Percentiles rank a stretch among this genome's conserved stretches.
phyloP scores from a whole-genome alignment of 2,329 filamentous ascomycete species.

The Trichoderma harzianum region DNA sequence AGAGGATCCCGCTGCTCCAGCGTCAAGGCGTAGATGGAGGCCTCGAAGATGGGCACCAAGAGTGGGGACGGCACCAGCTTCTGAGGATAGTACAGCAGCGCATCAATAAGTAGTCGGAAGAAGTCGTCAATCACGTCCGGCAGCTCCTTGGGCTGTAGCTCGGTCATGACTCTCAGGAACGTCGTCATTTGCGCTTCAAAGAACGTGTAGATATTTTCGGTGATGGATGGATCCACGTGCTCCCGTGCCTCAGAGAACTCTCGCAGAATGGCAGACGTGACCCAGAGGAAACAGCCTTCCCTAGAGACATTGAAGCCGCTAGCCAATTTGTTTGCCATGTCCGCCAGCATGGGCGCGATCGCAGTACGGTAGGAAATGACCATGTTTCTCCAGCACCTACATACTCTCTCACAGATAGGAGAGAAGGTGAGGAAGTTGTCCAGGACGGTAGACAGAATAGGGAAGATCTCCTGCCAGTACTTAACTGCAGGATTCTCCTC shows the following conservation, averaged over 20 bases:
- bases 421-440: slow-evolving; percentile 82
- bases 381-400: slow-evolving; percentile 95
- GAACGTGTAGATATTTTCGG: slow-evolving; percentile 86
- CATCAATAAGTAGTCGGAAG: slow-evolving; percentile 88
- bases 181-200: slow-evolving; percentile 90
- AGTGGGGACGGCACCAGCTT: slow-evolving; percentile 77
- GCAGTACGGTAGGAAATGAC: slow-evolving; percentile 90
- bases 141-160: slow-evolving; percentile 69
- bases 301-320: slow-evolving; percentile 78
- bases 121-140: slow-evolving; percentile 92
- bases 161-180: slow-evolving; percentile 85
- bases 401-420: slow-evolving; percentile 89
- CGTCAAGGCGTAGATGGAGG: slow-evolving; percentile 79
- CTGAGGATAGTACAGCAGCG: slow-evolving; percentile 86
- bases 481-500: slow-evolving; percentile 87
- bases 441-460: slow-evolving; percentile 78
- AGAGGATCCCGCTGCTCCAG: slow-evolving; percentile 90
- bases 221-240: slow-evolving; percentile 75
- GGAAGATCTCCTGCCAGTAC: slow-evolving; percentile 94
- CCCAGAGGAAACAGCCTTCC: slow-evolving; percentile 98
- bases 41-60: slow-evolving; percentile 79
- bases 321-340: slow-evolving; percentile 84
- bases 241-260: slow-evolving; percentile 93
- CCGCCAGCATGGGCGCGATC: slow-evolving; percentile 78
- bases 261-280: slow-evolving; percentile 87